phyloP scores from a whole-genome alignment of 352 stramenopile species.

The Pythium oligandrum region DNA sequence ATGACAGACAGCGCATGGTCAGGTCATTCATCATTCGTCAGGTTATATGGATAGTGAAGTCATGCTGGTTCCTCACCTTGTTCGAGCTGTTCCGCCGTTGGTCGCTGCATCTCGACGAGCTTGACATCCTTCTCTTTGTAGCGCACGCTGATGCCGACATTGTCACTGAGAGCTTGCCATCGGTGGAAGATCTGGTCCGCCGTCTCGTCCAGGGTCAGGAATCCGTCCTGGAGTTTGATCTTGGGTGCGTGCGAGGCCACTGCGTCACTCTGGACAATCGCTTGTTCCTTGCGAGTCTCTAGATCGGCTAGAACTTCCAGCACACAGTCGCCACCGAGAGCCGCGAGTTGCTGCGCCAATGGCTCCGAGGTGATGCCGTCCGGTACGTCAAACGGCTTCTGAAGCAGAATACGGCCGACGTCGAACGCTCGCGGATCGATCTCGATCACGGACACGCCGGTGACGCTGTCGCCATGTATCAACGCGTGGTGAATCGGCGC shows the following conservation, averaged over 20 bases:
- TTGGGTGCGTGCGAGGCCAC: constrained; percentile 63
- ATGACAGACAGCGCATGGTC: not conserved
- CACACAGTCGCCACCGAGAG: constrained; percentile 58
- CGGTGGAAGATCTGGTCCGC: constrained; percentile 52
- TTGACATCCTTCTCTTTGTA: constrained; percentile 70
- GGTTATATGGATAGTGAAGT: not conserved
- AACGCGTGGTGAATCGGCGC: constrained; percentile 85
- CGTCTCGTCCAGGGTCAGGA: constrained; percentile 46
- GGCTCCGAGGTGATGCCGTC: constrained; percentile 32
- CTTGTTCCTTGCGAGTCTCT: constrained; percentile 33
- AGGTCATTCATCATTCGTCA: not conserved
- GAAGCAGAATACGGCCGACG: constrained; percentile 70
- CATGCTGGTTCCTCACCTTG: constrained; percentile 17
- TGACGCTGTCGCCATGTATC: constrained; percentile 66
- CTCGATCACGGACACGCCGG: constrained; percentile 83
- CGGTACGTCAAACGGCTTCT: constrained; percentile 43
- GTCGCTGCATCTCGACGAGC: constrained; percentile 52
- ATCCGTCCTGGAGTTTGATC: constrained; percentile 50
- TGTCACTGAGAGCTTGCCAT: constrained; percentile 78
- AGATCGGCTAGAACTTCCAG: constrained; percentile 60
- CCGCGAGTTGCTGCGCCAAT: constrained; percentile 34
- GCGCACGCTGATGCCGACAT: constrained; percentile 57
- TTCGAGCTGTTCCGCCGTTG: constrained; percentile 33
- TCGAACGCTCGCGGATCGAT: constrained; percentile 83
- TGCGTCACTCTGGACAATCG: constrained; percentile 49